Percentiles rank a stretch among this genome's conserved stretches.
Conservation (phyloP, 257 asterid genomes). For the Fraxinus pennsylvanica region DNA sequence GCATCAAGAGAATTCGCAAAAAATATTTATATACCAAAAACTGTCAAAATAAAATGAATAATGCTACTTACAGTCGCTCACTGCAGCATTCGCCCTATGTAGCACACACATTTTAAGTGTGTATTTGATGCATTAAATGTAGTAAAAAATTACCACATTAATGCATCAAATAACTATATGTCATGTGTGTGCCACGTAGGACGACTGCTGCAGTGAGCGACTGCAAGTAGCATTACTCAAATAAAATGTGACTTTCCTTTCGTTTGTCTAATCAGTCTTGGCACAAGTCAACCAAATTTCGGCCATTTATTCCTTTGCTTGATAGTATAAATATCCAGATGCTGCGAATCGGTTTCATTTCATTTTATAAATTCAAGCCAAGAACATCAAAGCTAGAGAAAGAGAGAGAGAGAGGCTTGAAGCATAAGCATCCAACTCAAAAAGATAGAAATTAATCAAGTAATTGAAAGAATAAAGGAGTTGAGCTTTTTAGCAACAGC, state of each 20-base stretch:
- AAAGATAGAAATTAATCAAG: neutral
- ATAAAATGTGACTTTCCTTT: constrained; percentile 30
- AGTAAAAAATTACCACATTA: too few relatives aligned
- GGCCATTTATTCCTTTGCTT: constrained; percentile 27
- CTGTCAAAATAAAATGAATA: neutral
- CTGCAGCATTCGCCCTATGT: too few relatives aligned
- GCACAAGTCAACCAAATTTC: constrained; percentile 74
- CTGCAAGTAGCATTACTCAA: neutral
- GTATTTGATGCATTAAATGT: too few relatives aligned
- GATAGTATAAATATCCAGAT: constrained; percentile 57
- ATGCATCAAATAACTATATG: too few relatives aligned
- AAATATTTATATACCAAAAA: neutral
- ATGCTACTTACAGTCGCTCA: too few relatives aligned
- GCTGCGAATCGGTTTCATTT: constrained; percentile 54
- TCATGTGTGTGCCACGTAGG: too few relatives aligned
- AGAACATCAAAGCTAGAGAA: constrained; percentile 4
- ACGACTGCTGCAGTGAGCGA: too few relatives aligned
- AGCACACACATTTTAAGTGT: too few relatives aligned
- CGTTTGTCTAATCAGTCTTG: constrained; percentile 51
- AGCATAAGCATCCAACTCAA: constrained; percentile 26
- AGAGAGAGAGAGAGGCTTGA: constrained; percentile 28
- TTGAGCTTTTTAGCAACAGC: neutral
- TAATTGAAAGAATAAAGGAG: neutral
- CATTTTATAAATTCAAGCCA: constrained; percentile 33
- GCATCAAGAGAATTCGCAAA: too few relatives aligned